Evolutionary conservation across 2,329 filamentous ascomycete genomes (phyloP).

Genomic region (Thielaviopsis euricoi): DNA sequence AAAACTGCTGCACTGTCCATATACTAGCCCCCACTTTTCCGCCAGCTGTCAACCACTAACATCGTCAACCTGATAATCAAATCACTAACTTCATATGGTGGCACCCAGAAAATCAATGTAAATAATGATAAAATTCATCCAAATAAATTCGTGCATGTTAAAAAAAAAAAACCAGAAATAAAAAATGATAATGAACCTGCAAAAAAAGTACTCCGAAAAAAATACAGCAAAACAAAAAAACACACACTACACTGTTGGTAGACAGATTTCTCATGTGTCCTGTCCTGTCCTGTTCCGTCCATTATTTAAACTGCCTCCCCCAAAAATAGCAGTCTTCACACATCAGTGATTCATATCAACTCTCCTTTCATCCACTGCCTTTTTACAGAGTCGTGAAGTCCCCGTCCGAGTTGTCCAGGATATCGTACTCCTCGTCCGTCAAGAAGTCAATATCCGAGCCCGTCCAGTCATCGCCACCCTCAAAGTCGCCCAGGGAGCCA

Average conservation of each 20-base stretch:
- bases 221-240: background rate
- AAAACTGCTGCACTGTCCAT: background rate
- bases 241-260: background rate
- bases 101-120: too few species aligned
- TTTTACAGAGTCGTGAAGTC: conserved; percentile 46
- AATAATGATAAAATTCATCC: too few species aligned
- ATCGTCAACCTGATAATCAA: background rate
- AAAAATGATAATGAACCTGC: too few species aligned
- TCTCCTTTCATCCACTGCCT: too few species aligned
- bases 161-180: background rate
- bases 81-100: too few species aligned
- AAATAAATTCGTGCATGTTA: background rate
- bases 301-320: too few species aligned
- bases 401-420: conserved; percentile 86
- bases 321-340: too few species aligned
- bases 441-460: conserved; percentile 61
- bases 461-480: conserved; percentile 44
- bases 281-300: too few species aligned
- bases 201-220: background rate
- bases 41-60: background rate
- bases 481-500: conserved; percentile 29
- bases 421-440: conserved; percentile 97
- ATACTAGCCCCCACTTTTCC: background rate
- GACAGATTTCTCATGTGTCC: background rate
- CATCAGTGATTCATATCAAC: too few species aligned